Base-by-base conservation (phyloP, 2,329 filamentous ascomycete genomes). In the Biscogniauxia marginata region DNA sequence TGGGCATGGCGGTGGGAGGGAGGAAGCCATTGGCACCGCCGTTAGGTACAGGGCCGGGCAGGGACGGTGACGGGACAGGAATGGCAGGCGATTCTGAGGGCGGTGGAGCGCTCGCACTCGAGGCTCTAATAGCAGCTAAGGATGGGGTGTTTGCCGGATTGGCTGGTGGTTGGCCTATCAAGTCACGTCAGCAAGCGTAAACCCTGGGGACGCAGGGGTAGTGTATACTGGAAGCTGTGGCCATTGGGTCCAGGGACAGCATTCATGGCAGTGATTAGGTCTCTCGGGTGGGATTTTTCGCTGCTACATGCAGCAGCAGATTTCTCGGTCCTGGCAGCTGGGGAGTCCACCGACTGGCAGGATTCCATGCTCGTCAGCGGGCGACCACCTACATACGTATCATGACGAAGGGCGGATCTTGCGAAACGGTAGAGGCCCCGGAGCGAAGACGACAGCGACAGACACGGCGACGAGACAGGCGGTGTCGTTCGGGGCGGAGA, bases 321-420 rank as follows among this genome's bases (percentile, higher is more conserved):
- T 44, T n/a, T 54, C 56, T 58, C 58, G 55, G 58, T 57, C 54
- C 57, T 59, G 52, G 51, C 49, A 60, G 59, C 55, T 66, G 62
- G 62, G 30, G 61, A 63, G 60, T 63, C 46, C 56, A 53, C 55
- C 50, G 46, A 54, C 57, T 60, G 60, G 59, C 56, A 56, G 57
- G 52, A 61, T 65, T 61, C 66, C 67, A 69, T 68, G 59, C 67
- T 67, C 67, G 54, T 66, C 57, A 53, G 53, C 61, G 60, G 62
- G 55, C 55, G 58, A 20, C 46, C 55, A 52, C 56, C 60, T 62
- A 66, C 62, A 62, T 61, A 59, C 62, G 63, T 63, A 63, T 63
- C 66, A 67, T 65, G 56, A 60, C 65, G 62, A 61, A 54, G 24
- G 53, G 30, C 30, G 30, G n/a, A 39, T 50, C 34, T 23, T 47